Evolutionary conservation across 1,139 yeast species (phyloP).

Genomic region (Kodamaea sp.): DNA sequence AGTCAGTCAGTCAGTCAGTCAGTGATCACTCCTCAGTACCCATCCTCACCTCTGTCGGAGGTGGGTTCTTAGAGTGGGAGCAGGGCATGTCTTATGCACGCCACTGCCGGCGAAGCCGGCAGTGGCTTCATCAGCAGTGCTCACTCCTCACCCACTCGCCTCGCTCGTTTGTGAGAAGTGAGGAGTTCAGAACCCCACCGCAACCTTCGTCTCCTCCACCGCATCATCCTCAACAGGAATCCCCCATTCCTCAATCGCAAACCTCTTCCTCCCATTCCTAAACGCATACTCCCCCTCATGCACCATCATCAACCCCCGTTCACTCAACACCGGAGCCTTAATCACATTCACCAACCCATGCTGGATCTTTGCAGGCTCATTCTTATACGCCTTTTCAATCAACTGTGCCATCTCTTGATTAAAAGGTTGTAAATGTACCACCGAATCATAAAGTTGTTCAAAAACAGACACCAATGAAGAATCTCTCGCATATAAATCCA

Average conservation of each 20-base stretch:
- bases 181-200: too few species aligned
- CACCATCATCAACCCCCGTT: constrained; percentile 75
- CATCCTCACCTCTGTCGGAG: too few species aligned
- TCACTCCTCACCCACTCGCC: too few species aligned
- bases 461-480: constrained; percentile 47
- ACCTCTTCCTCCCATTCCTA: constrained; percentile 75
- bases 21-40: too few species aligned
- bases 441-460: constrained; percentile 65
- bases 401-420: constrained; percentile 67
- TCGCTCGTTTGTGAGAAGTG: too few species aligned
- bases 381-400: constrained; percentile 64
- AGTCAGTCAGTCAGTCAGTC: too few species aligned
- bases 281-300: constrained; percentile 79
- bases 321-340: constrained; percentile 70
- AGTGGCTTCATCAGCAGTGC: too few species aligned
- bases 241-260: constrained; percentile 90
- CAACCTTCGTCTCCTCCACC: constrained; percentile 26
- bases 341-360: constrained; percentile 82
- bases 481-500: constrained; percentile 64
- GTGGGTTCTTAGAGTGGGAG: too few species aligned
- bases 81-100: too few species aligned
- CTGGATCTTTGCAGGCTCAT: constrained; percentile 70
- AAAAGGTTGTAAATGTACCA: constrained; percentile 78
- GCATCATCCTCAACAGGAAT: constrained; percentile 86
- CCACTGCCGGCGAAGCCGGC: too few species aligned